Conservation (phyloP, 768 basidiomycete species). For the Kwoniella botswanensis region DNA sequence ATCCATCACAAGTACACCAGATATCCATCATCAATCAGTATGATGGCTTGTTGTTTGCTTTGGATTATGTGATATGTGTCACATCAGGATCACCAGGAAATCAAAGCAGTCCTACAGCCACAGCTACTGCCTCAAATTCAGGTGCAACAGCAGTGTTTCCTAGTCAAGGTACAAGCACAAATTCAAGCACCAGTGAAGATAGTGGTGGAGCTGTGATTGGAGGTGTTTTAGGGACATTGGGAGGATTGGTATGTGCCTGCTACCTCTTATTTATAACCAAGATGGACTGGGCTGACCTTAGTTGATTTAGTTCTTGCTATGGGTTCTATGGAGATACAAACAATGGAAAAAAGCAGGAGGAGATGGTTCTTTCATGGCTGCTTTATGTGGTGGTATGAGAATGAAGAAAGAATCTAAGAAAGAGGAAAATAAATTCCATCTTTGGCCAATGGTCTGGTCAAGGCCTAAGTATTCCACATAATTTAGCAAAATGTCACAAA, state of each 20-base stretch:
- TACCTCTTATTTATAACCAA: background rate
- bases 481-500: background rate
- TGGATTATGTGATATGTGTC: slow-evolving; percentile 44
- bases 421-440: slow-evolving; percentile 37
- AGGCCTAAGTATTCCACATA: slow-evolving; percentile 43
- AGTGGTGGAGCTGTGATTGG: slow-evolving; percentile 29
- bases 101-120: slow-evolving; percentile 10
- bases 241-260: slow-evolving; percentile 22
- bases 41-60: slow-evolving; percentile 40
- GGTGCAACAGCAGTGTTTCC: slow-evolving; percentile 21
- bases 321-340: slow-evolving; percentile 32
- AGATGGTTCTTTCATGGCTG: slow-evolving; percentile 35
- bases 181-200: slow-evolving; percentile 5
- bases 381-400: slow-evolving; percentile 33
- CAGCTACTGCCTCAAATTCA: slow-evolving; percentile 9
- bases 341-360: slow-evolving; percentile 41
- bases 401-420: slow-evolving; percentile 16
- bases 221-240: slow-evolving; percentile 29
- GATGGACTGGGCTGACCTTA: background rate
- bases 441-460: slow-evolving; percentile 48
- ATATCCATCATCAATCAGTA: slow-evolving; percentile 33
- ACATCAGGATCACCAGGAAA: background rate
- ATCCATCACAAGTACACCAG: slow-evolving; percentile 21
- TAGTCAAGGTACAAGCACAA: background rate
- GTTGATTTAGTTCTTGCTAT: slow-evolving; percentile 31